Evolutionary conservation across 768 basidiomycete species (phyloP), one percentile per base, ranked within the genome.

Genomic region (Brasilioporus rufonigricans): DNA sequence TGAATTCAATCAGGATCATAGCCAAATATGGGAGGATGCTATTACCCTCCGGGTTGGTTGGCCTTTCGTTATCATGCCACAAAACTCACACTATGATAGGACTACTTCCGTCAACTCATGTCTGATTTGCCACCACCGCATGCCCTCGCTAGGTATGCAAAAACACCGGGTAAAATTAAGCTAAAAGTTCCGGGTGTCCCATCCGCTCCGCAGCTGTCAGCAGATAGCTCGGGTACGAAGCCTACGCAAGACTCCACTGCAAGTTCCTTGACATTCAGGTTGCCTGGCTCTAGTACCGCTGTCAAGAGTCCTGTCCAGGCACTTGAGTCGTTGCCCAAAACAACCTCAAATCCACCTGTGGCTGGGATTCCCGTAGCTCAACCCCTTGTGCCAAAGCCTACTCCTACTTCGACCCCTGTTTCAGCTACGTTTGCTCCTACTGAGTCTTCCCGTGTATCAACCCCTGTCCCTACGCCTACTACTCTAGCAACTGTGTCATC

Each of bases 1-100:
- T 68, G 72, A 80, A 53, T 98, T 94, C 73, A 98, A 98, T 62
- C 85, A 83, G 64, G 93, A 96, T 27, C 84, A 88, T 64, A 91
- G 87, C 26, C 79, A 72, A 52, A 89, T 93, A 27, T 93, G 89
- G 86, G 84, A 89, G 61, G 89, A 91, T 62, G 90, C 91, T 19
- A 66, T 78, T 19, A 69, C 74, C 4, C 79, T 93, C 24, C 77
- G 84, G 62, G 91, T 90, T 68, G 33, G 79, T 73, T 44, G 27
- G 46, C 6, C 44, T 39, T 52, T 36, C 35, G 19, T 48, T 45
- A 21, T 27, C 26, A 53, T 44, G 53, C 36, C 50, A 14, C 43
- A 38, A 47, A 43, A 47, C 56, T 63, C 50, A 62, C 47, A 16
- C 44, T 47, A 18, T 11, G 55, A 21, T 62, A 93, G 91, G 84